Evolutionary conservation across 164 flowering plant species (phyloP), one percentile per base, ranked within the genome.

Genomic region (Vitis rotundifolia): DNA sequence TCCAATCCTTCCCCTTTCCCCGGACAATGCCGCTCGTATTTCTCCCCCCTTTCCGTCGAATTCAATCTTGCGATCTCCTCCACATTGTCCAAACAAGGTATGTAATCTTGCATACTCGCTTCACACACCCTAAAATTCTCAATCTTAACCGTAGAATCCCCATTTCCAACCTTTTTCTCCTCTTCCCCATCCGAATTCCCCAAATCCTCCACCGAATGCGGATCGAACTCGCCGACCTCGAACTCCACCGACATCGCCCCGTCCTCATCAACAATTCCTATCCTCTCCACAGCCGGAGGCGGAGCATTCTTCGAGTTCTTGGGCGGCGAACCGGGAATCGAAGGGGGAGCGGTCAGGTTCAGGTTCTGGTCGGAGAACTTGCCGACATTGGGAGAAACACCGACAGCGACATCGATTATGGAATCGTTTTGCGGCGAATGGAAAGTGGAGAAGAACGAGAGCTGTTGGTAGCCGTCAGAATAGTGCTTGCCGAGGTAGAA

Each of bases 1-100:
- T 78, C 67, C 80, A 84, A 70, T 5, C 77, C 78, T 37, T 78
- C 73, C 0, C 75, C 80, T 26, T 59, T 22, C 65, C 59, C 74
- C 8, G 90, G 87, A 66, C 92, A 88, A 75, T 85, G 86, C 73
- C 89, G 74, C 79, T 86, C 88, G 59, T 57, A 80, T 49, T 67
- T 80, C 70, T 81, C 86, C 19, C 78, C 84, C 16, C 70, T 75
- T 18, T 58, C 79, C 37, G 76, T 78, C 6, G 71, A 63, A 61
- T 75, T 77, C 64, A 84, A 60, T 68, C 55, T 71, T 65, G 29
- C 57, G 47, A 80, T 72, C 18, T 63, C 81, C 22, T 81, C 82
- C 65, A 58, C 76, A 73, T 86, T 83, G 61, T 86, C 92, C 79
- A 86, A 75, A 79, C 92, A 86, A 2, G 92, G 92, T 29, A 85